A percentile compares a stretch with the other conserved stretches of the same genome.
Conservation (phyloP, 345 rosid species). For the Sapria himalayana region DNA sequence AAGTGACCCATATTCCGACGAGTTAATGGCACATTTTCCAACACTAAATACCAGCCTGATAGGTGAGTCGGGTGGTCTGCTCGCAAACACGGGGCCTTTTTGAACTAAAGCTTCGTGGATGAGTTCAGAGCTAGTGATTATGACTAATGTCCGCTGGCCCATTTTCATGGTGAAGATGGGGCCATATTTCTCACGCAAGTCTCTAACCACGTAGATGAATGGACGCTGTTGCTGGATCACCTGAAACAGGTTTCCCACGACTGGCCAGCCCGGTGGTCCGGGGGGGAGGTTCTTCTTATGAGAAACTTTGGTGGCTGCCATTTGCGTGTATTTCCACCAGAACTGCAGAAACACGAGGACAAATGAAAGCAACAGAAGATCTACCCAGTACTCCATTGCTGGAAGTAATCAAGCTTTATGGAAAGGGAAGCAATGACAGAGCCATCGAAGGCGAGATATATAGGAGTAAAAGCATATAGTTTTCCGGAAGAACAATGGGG, state of each 20-base stretch:
- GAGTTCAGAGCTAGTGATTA: constrained; percentile 12
- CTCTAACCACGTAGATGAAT: constrained; percentile 10
- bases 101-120: constrained; percentile 15
- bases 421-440: too few relatives aligned
- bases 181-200: constrained; percentile 15
- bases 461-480: too few relatives aligned
- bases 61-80: constrained; percentile 13
- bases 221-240: constrained; percentile 12
- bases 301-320: constrained; percentile 4
- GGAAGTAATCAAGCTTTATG: too few relatives aligned
- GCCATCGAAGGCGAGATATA: too few relatives aligned
- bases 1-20: constrained; percentile 13
- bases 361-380: constrained; percentile 22
- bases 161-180: constrained; percentile 17
- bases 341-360: constrained; percentile 12
- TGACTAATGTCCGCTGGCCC: constrained; percentile 15
- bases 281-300: constrained; percentile 12
- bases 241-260: constrained; percentile 14
- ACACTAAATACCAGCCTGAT: constrained; percentile 14
- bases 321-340: constrained; percentile 9
- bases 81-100: constrained; percentile 11
- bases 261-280: constrained; percentile 16
- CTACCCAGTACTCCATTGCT: constrained; percentile 35
- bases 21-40: constrained; percentile 15
- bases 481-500: too few relatives aligned